A percentile compares a stretch with the other conserved stretches of the same genome.
phyloP scores from a whole-genome alignment of 768 basidiomycete species.

The Tricholoma flavovirens region DNA sequence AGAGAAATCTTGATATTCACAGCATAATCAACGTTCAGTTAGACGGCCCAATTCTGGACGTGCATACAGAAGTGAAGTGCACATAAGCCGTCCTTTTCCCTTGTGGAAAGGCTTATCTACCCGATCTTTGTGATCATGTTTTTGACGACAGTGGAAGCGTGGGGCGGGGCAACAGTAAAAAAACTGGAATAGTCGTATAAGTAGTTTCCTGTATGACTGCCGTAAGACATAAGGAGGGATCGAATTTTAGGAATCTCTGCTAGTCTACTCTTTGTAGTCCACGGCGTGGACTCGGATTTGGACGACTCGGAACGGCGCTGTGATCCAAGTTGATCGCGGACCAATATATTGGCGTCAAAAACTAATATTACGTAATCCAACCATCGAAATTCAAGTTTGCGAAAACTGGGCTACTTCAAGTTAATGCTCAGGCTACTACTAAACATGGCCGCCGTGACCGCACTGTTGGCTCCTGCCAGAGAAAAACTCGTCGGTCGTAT shows the following conservation, averaged over 20 bases:
- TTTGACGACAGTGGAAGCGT: too few relatives aligned
- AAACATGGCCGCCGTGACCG: slow-evolving; percentile 16
- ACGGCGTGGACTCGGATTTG: too few relatives aligned
- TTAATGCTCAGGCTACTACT: too few relatives aligned
- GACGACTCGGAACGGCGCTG: too few relatives aligned
- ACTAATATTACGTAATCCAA: background rate
- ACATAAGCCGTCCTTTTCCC: background rate
- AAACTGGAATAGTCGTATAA: background rate
- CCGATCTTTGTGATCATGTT: background rate
- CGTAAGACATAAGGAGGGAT: too few relatives aligned
- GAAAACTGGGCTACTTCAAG: too few relatives aligned
- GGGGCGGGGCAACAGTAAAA: too few relatives aligned
- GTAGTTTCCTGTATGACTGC: background rate
- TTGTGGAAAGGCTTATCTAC: background rate
- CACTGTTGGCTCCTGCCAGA: slow-evolving; percentile 31
- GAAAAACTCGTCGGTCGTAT: slow-evolving; percentile 27
- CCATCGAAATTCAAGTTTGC: too few relatives aligned
- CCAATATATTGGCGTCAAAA: background rate
- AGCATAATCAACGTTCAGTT: background rate
- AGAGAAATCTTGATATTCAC: background rate
- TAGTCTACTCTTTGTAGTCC: too few relatives aligned
- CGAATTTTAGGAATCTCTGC: too few relatives aligned
- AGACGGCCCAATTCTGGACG: background rate
- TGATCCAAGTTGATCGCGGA: too few relatives aligned
- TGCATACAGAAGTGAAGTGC: background rate